Base-by-base conservation (phyloP, 257 asterid species). In the Scutellaria baicalensis region DNA sequence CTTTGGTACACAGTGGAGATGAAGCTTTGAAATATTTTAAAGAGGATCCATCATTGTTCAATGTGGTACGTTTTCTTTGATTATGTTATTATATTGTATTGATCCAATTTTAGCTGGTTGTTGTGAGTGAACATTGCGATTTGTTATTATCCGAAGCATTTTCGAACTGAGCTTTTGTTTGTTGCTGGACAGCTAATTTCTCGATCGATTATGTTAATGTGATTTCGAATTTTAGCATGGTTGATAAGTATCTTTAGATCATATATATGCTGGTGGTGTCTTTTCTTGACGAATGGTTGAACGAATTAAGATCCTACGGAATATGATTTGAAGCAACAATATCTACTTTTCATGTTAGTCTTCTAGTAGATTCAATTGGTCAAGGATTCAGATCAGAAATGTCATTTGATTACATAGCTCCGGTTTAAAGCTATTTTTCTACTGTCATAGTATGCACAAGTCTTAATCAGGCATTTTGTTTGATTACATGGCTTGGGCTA, bases 1-100 rank as follows among this genome's bases (percentile, higher is more conserved):
- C 59, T 70, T 77, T 5, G 38, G 9, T 50, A n/a, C 27, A 20
- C 90, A 92, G 98, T 18, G 97, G 97, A 75, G 87, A 86, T 40
- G 95, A 90, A 70, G 98, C 98, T 1, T 82, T 92, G 36, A 55
- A 81, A 64, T 92, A 90, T 84, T 92, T 92, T 72, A 75, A 82
- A 68, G 90, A 88, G 75, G 91, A 92, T 44, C 97, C 96, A 1
- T 76, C 89, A 9, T 79, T 92, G 82, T 92, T 92, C 80, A 78
- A 86, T 59, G 82, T 92, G 92, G 98, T 92, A 82, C 76, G 92
- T 14, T 73, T 40, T 44, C 8, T n/a, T 70, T 54, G 33, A 27
- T 38, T 36, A 11, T 12, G 6, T 21, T 14, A 49, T 50, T 33
- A 14, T 68, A 17, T 58, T n/a, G 50, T 31, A 3, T 18, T 45